Evolutionary conservation across 1,284 basidiomycete species (phyloP), one percentile per base, ranked within the genome.

Genomic region (Golubevia pallescens): DNA sequence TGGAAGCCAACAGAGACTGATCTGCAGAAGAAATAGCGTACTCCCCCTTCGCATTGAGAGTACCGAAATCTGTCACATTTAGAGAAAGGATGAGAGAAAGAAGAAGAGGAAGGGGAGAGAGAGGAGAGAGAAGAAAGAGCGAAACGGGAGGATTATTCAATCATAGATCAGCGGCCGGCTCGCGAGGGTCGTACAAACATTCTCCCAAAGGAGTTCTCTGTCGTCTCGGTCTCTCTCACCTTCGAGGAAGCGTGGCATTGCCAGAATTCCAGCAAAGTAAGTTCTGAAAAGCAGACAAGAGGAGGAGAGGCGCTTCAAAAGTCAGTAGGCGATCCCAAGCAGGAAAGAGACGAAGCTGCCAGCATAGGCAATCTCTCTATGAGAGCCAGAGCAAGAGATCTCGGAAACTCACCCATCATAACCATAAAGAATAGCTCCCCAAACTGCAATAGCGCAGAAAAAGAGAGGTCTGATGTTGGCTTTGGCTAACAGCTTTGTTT

Each of bases 251-350:
- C 61, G 59, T 13, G 67, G 57, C 78, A 86, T 87, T 61, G 82
- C 86, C 55, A 87, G 78, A 56, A 87, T 78, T 58, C 85, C 81
- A 21, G 85, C 84, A 65, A 86, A 86, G 66, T 86, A 86, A 6
- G 84, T 86, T 55, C 81, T 80, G 34, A 38, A 38, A 66, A 84
- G 75, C 10, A 23, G 34, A 51, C 34, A 23, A 19, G 16, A 60
- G 53, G 13, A 19, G 51, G 28, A 38, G 16, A 8, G 14, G 28
- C 38, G n/a, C 19, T n/a, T 32, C 19, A 19, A 21, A 32, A 32
- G 52, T 48, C 23, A 20, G 28, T 24, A 48, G 60, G 67, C 71
- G 55, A 77, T 62, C 61, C 20, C 60, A 57, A 32, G 61, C 3
- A 54, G 48, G 19, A 32, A 21, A 28, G 24, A 52, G 58, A n/a